phyloP scores from a whole-genome alignment of 1,284 basidiomycete genomes.

The Thecaphora thlaspeos region DNA sequence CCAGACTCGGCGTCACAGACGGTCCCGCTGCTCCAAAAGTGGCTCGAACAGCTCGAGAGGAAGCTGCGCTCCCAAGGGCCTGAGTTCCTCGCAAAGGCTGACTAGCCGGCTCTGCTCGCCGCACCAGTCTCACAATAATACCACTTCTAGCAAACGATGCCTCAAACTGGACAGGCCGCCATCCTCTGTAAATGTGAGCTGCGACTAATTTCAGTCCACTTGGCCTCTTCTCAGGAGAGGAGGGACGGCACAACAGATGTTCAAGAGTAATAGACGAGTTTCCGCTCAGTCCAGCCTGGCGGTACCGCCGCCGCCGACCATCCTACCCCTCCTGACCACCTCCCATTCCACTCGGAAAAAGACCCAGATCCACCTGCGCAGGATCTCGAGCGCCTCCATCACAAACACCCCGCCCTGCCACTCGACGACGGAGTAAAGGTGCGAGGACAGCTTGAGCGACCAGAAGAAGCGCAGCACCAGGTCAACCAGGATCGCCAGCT shows the following conservation, averaged over 20 bases:
- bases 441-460: slow-evolving; percentile 85
- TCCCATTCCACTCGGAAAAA: slow-evolving; percentile 80
- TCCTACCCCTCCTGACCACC: slow-evolving; percentile 14
- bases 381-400: slow-evolving; percentile 84
- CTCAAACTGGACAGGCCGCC: too few relatives aligned
- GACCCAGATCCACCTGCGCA: slow-evolving; percentile 93
- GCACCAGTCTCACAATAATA: too few relatives aligned
- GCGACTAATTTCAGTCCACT: too few relatives aligned
- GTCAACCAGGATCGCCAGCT: slow-evolving; percentile 78
- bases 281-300: too few relatives aligned
- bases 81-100: slow-evolving; percentile 37
- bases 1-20: slow-evolving; percentile 55
- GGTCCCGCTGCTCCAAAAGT: slow-evolving; percentile 51
- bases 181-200: too few relatives aligned
- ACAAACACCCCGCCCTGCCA: slow-evolving; percentile 82
- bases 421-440: slow-evolving; percentile 79
- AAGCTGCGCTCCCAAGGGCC: slow-evolving; percentile 50
- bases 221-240: too few relatives aligned
- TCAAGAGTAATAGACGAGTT: too few relatives aligned
- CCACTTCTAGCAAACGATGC: too few relatives aligned
- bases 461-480: slow-evolving; percentile 89
- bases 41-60: slow-evolving; percentile 54
- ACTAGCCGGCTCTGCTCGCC: slow-evolving; percentile 8
- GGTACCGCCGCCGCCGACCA: not conserved
- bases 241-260: too few relatives aligned